Conservation (phyloP, 2,329 filamentous ascomycete species). For the Colletotrichum scovillei region DNA sequence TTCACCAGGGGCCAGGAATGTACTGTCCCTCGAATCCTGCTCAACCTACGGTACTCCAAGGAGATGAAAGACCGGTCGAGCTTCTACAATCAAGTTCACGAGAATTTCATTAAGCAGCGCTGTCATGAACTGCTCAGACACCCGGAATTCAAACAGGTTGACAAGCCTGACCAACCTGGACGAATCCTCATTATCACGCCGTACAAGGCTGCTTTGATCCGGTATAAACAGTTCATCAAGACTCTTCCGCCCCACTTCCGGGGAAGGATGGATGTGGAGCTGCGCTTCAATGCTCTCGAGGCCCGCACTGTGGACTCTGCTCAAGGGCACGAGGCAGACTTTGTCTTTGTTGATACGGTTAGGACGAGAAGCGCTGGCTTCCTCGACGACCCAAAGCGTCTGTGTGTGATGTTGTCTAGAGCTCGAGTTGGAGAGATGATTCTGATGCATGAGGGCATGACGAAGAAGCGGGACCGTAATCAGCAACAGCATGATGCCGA, state of each 20-base stretch:
- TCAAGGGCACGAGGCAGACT: conserved; percentile 60
- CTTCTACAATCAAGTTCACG: conserved; percentile 54
- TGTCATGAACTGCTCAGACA: conserved; percentile 46
- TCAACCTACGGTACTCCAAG: conserved; percentile 42
- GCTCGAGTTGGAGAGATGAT: conserved; percentile 58
- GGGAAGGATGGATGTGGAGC: conserved; percentile 1
- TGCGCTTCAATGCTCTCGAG: conserved; percentile 7
- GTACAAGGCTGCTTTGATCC: conserved; percentile 50
- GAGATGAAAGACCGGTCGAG: conserved; percentile 47
- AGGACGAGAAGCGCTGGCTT: conserved; percentile 51
- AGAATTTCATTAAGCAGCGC: conserved; percentile 49
- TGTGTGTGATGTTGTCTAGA: conserved; percentile 59
- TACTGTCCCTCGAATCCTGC: conserved; percentile 50
- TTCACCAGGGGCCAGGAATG: conserved; percentile 38
- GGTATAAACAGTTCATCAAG: conserved; percentile 44
- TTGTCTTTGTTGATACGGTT: conserved; percentile 60
- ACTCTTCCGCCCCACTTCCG: conserved; percentile 13
- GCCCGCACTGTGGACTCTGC: conserved; percentile 57
- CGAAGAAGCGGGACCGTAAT: conserved; percentile 14
- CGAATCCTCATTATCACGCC: conserved; percentile 57
- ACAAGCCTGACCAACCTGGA: conserved; percentile 41
- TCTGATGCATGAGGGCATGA: conserved; percentile 55
- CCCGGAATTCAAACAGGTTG: conserved; percentile 45
- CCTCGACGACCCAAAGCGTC: conserved; percentile 55
- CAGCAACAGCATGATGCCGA: not conserved